These are phyloP conservation scores for Diaporthe citrichinensis DNA, from an alignment of 2,329 filamentous ascomycete genomes.

Conservation along the genomic window DNA sequence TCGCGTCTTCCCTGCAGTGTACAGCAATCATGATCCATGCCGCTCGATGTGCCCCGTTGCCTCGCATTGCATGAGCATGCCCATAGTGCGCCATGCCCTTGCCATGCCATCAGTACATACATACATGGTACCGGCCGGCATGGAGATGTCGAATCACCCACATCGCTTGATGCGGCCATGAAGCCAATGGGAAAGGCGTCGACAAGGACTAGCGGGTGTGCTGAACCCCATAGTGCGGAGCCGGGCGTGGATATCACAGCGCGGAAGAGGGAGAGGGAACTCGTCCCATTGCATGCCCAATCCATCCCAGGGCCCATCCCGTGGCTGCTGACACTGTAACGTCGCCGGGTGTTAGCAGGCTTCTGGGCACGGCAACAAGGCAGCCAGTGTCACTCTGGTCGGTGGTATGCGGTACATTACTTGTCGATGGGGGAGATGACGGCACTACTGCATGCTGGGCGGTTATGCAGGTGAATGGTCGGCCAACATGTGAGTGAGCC, in stretches of 20 bases:
- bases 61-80: slow-evolving; percentile 37
- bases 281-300: neutral
- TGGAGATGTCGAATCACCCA: slow-evolving; percentile 37
- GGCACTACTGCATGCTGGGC: slow-evolving; percentile 57
- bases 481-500: slow-evolving; percentile 41
- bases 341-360: slow-evolving; percentile 20
- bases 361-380: slow-evolving; percentile 39
- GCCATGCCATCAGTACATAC: neutral
- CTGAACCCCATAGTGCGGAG: slow-evolving; percentile 36
- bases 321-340: slow-evolving; percentile 34
- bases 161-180: slow-evolving; percentile 43
- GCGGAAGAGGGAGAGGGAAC: slow-evolving; percentile 3
- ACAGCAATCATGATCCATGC: slow-evolving; percentile 35
- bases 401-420: slow-evolving; percentile 26
- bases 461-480: slow-evolving; percentile 54
- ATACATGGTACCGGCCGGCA: slow-evolving; percentile 28
- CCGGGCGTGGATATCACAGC: slow-evolving; percentile 47
- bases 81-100: slow-evolving; percentile 18
- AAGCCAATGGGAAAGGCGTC: slow-evolving; percentile 46
- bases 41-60: slow-evolving; percentile 39
- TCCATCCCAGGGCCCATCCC: slow-evolving; percentile 10
- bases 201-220: slow-evolving; percentile 26
- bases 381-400: slow-evolving; percentile 47
- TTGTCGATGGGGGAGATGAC: slow-evolving; percentile 28
- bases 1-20: slow-evolving; percentile 33